Evolutionary conservation across 768 basidiomycete genomes (phyloP), one percentile per base, ranked within the genome.

Genomic region (Hebeloma cylindrosporum): DNA sequence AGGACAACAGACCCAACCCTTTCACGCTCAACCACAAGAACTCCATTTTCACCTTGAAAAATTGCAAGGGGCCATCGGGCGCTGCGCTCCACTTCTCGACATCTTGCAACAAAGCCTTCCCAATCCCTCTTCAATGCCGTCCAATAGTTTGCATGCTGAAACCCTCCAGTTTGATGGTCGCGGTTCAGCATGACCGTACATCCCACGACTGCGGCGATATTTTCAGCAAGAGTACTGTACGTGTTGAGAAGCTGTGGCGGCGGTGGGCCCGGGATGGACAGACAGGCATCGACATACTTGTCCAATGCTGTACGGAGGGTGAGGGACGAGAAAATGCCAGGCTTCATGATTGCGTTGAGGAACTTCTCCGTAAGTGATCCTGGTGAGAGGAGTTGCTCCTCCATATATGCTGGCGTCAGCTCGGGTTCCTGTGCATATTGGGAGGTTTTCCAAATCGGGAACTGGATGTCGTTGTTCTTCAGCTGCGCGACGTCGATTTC

Each of bases 101-200:
- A 93, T 45, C 90, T 78, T 6, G 93, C 87, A 49, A 94, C 82
- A 57, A 97, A 94, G 3, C 94, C 93, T 59, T 97, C 88, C 94
- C 95, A 98, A 56, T 97, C 93, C 34, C 88, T 71, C 62, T 90
- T 93, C 55, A 96, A 65, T 0, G 85, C 82, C 54, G 79, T 85
- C 82, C 89, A 86, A 60, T 91, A 93, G 32, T 82, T 83, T 33
- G 81, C 79, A 58, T 91, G 75, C 51, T 86, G 82, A 34, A 81
- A 73, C 27, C 84, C 85, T 11, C 93, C 93, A 2, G 89, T 93
- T 48, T 85, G 81, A 0, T 83, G 74, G 57, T 89, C 85, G 30
- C 75, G 75, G 51, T 80, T 77, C 26, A 94, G 71, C 43, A 73
- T 74, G 38, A 97, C 85, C 0, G 88, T 86, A 57, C 87, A 89